Conservation (phyloP, 2,329 filamentous ascomycete genomes). For the Scedosporium boydii region DNA sequence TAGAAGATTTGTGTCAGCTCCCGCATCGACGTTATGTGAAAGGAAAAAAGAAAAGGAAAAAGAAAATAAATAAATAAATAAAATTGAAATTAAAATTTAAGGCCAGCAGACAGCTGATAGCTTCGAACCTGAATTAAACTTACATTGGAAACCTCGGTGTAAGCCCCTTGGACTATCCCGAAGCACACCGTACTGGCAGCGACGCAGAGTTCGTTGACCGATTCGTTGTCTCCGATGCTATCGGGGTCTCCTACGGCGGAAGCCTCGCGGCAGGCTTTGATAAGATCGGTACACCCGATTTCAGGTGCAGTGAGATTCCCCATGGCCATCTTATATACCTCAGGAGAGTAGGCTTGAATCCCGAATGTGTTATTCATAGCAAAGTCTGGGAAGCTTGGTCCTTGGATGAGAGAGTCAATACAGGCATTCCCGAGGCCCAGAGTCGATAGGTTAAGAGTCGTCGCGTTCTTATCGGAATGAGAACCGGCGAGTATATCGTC, state of each 20-base stretch:
- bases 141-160: conserved; percentile 23
- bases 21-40: neutral
- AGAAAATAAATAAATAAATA: neutral
- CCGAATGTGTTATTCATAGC: conserved; percentile 58
- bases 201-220: conserved; percentile 37
- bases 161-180: neutral
- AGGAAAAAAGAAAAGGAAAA: neutral
- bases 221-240: conserved; percentile 26
- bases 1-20: neutral
- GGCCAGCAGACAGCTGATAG: too few species aligned
- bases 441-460: conserved; percentile 42
- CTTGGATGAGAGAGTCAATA: conserved; percentile 55
- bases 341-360: conserved; percentile 44
- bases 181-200: conserved; percentile 31
- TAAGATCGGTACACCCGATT: conserved; percentile 22
- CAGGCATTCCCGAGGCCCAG: conserved; percentile 65
- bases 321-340: conserved; percentile 17
- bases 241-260: conserved; percentile 28
- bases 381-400: conserved; percentile 45
- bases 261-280: conserved; percentile 12
- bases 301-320: conserved; percentile 12
- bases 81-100: too few species aligned
- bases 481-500: conserved; percentile 23
- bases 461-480: conserved; percentile 30
- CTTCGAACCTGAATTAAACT: neutral